A percentile compares a stretch with the other conserved stretches of the same genome.
Conservation (phyloP, 2,329 filamentous ascomycete species). For the Trichoderma aggressivum region DNA sequence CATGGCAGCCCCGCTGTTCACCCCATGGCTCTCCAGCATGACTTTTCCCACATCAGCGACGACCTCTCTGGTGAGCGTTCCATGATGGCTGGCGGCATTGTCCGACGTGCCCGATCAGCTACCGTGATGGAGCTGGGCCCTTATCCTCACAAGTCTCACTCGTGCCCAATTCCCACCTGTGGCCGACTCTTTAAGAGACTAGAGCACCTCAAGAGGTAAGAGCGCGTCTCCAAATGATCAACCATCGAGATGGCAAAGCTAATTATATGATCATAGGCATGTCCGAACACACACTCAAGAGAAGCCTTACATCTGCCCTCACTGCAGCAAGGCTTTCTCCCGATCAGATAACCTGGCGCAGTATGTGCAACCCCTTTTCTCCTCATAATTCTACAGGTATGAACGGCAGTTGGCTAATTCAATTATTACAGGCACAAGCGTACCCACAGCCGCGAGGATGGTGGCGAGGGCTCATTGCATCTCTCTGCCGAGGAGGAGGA, state of each 20-base stretch:
- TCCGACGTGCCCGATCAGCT: conserved; percentile 86
- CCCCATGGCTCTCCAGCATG: conserved; percentile 66
- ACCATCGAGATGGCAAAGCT: not conserved
- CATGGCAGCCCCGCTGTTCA: conserved; percentile 78
- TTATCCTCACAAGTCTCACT: conserved; percentile 97
- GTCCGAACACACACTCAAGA: conserved; percentile 99
- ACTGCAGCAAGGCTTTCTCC: conserved; percentile 98
- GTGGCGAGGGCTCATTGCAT: conserved; percentile 54
- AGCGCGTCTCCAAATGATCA: not conserved
- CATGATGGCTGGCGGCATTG: conserved; percentile 67
- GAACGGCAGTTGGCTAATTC: conserved; percentile 21
- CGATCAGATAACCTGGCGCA: conserved; percentile 98
- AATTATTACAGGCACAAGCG: conserved; percentile 72
- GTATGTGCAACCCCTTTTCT: conserved; percentile 54
- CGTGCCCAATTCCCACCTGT: conserved; percentile 97
- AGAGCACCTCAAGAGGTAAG: conserved; percentile 98
- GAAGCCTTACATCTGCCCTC: conserved; percentile 93
- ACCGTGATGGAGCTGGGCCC: conserved; percentile 96
- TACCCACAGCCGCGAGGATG: conserved; percentile 63
- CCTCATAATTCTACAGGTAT: conserved; percentile 12
- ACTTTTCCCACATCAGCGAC: conserved; percentile 63
- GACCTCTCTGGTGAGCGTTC: conserved; percentile 55
- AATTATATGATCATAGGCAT: conserved; percentile 60
- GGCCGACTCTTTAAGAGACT: conserved; percentile 97
- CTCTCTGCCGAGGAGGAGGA: conserved; percentile 83